Base-by-base conservation (phyloP, 768 basidiomycete species). In the Piloderma croceum region DNA sequence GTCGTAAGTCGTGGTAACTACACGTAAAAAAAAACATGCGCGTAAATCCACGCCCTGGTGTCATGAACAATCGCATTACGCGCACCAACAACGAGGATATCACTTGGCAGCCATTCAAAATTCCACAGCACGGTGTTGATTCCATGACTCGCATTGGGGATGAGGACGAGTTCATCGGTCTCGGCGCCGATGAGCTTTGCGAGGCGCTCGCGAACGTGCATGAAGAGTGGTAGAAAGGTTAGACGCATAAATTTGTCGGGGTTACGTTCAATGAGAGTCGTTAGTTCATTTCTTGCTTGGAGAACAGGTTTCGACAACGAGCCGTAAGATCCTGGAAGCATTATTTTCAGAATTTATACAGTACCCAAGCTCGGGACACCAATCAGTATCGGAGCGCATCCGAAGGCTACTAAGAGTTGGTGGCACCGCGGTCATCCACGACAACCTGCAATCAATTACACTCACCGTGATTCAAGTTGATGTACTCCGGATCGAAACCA, bases 121-220 rank as follows among this genome's bases (percentile, higher is more conserved):
- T 87, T 87, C 34, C 71, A 62, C 24, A 87, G 54, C 36, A 90
- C 63, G 7, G 78, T 84, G 48, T 80, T 79, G 24, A 90, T 48
- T 3, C 76, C 83, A 46, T 74, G 69, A 1, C 79, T 79, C 0
- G 83, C 72, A 48, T 85, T 86, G 0, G 70, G 59, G 1, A 81
- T 72, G 7, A 78, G 59, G 15, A 82, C 76, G n/a, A 74, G 63
- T 51, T 83, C 82, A 33, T 81, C 72, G 0, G 71, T 52, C 0
- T 70, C 67, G 1, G 72, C 74, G 11, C 79, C 68, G 13, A 83
- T 60, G 24, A 71, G 48, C 19, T 51, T 48, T 0, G 81, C 77
- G 3, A 82, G 50, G 39, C 68, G 61, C 45, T 62, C 56, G 37
- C 79, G 70, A 18, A 59, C 67, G 19, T 61, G 57, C 2, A 49